phyloP scores from a whole-genome alignment of 2,329 filamentous ascomycete genomes.

The Elsinoe australis region DNA sequence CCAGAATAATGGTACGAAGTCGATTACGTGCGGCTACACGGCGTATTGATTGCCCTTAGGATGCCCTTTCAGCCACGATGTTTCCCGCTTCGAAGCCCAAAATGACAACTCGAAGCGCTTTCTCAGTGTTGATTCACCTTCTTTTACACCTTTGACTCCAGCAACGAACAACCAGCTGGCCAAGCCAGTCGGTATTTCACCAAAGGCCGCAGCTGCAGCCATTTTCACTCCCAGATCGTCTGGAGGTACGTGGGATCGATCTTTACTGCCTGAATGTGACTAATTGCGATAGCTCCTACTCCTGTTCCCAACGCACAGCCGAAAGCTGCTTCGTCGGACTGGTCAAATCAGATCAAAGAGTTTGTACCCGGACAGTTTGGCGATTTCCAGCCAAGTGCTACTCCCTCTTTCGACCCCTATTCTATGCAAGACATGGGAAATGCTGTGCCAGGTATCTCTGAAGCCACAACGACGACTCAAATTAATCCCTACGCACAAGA shows the following conservation, averaged over 20 bases:
- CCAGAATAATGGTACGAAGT: constrained; percentile 64
- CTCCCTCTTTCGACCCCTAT: constrained; percentile 40
- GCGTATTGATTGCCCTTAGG: constrained; percentile 33
- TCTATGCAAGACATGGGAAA: constrained; percentile 27
- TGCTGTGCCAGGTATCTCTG: constrained; percentile 20
- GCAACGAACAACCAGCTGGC: constrained; percentile 41
- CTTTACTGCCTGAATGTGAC: background rate
- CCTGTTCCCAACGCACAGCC: constrained; percentile 34
- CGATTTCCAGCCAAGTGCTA: constrained; percentile 21
- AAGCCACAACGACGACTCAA: constrained; percentile 31
- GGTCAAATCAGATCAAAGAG: constrained; percentile 43
- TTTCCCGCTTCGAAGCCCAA: constrained; percentile 51
- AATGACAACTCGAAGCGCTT: constrained; percentile 34
- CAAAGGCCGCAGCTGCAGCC: constrained; percentile 81
- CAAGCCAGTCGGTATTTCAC: constrained; percentile 74
- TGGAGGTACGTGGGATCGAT: constrained; percentile 22
- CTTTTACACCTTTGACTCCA: constrained; percentile 68
- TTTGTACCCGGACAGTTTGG: constrained; percentile 49
- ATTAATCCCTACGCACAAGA: constrained; percentile 70
- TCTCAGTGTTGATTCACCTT: constrained; percentile 89
- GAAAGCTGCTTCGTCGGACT: constrained; percentile 42
- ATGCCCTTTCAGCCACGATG: constrained; percentile 84
- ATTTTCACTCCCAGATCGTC: constrained; percentile 65
- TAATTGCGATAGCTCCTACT: constrained; percentile 19
- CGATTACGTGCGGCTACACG: background rate